Evolutionary conservation across 352 stramenopile genomes (phyloP).

Genomic region (Globisporangium takayamanum): DNA sequence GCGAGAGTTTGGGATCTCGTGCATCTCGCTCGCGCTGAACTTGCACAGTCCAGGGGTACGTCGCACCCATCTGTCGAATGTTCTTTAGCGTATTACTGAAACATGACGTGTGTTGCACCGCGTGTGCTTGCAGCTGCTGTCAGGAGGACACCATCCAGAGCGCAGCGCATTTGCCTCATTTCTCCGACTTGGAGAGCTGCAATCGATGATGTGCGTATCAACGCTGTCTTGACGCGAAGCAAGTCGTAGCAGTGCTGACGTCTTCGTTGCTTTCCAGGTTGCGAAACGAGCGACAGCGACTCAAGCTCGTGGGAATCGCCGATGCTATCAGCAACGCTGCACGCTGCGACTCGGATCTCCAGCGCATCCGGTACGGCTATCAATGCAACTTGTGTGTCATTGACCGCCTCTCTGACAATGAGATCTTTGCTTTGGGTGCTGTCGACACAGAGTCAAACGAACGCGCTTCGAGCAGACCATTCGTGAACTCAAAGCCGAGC

Average conservation of each 20-base stretch:
- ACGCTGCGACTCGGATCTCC: background rate
- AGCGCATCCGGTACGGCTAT: background rate
- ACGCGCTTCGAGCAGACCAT: background rate
- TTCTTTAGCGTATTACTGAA: background rate
- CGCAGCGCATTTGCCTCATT: background rate
- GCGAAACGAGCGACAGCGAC: background rate
- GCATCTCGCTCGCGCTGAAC: constrained; percentile 14
- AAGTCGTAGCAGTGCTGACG: background rate
- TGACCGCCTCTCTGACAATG: too few relatives aligned
- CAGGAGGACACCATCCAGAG: constrained; percentile 3
- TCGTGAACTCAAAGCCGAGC: background rate
- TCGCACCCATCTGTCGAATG: background rate
- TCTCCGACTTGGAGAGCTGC: background rate
- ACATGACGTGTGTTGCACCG: background rate
- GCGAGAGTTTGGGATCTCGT: constrained; percentile 11
- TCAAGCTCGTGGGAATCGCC: background rate
- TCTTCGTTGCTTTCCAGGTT: background rate
- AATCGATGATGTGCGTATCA: background rate
- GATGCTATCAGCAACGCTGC: background rate
- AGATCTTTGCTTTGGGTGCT: background rate
- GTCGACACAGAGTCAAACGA: background rate
- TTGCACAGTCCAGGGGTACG: constrained; percentile 16
- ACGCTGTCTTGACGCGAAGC: background rate
- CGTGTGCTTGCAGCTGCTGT: constrained; percentile 6
- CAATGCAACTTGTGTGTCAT: background rate